Evolutionary conservation across 1,139 yeast species (phyloP), one percentile per base, ranked within the genome.

Genomic region (Taphrina wiesneri): DNA sequence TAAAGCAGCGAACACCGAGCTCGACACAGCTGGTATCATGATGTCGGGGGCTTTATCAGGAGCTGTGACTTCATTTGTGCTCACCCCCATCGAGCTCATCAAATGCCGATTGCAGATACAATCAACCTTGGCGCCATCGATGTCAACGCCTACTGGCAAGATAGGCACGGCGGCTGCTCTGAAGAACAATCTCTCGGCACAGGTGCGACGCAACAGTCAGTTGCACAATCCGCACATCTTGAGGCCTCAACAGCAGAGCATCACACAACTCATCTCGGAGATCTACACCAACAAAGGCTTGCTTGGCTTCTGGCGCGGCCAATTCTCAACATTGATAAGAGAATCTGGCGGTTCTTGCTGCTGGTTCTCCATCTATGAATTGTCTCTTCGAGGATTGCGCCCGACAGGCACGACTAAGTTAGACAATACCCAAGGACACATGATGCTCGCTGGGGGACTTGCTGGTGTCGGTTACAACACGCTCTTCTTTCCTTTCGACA

Each of bases 281-380:
- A 80, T 87, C 0, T 71, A 83, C 28, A 72, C 71, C 13, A 75
- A 77, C 2, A 80, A 83, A 17, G 97, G 97, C 0, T 11, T 89
- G 0, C 65, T 69, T 17, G 89, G 89, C 0, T 78, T 86, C 68
- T 92, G 97, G 97, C 84, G 84, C 69, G 98, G 98, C 0, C 91
- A 91, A 71, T 79, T 85, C 0, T 87, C 96, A n/a, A 92, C 98
- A 0, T 77, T 90, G 66, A 70, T 89, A 1, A 82, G 98, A 72
- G 98, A 92, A 75, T 82, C 90, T 45, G 86, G 91, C 28, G 98
- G 98, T 5, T 89, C 97, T 0, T 90, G 96, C 2, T 86, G 93
- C 2, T 92, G 97, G 97, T 92, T 92, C 77, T 95, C 96, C 0
- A 84, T 93, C 39, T 90, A 90, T 74, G 97, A 90, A 74, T 77